Evolutionary conservation across 179 eudicot genomes (phyloP).

Genomic region (Silene coronaria): DNA sequence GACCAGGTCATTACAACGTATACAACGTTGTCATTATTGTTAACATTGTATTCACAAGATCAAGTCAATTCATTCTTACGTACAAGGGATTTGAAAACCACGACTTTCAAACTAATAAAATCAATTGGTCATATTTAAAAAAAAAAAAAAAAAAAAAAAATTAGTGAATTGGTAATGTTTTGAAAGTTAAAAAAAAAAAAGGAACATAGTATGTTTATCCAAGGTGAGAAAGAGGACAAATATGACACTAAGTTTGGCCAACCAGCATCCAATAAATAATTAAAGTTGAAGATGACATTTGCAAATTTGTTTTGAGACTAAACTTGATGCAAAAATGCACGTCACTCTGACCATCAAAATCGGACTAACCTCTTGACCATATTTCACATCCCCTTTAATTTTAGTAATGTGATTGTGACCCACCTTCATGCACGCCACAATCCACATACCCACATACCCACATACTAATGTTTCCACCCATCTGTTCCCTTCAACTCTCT

Average conservation of each 20-base stretch:
- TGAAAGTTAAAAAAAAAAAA: too few species aligned
- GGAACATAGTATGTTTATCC: background rate
- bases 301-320: background rate
- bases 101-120: too few species aligned
- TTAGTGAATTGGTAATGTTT: too few species aligned
- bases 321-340: conserved; percentile 7
- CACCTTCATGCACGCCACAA: conserved; percentile 18
- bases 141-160: too few species aligned
- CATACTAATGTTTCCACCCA: conserved; percentile 18
- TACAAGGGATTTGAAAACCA: too few species aligned
- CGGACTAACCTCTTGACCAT: conserved; percentile 23
- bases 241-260: conserved; percentile 16
- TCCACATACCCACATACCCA: conserved; percentile 20
- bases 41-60: too few species aligned
- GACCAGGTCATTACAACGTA: too few species aligned
- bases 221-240: background rate
- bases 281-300: background rate
- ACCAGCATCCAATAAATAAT: background rate
- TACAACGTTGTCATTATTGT: too few species aligned
- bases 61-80: too few species aligned
- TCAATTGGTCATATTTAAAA: too few species aligned
- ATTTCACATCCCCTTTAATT: background rate
- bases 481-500: background rate
- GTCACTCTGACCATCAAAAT: conserved; percentile 22
- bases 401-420: conserved; percentile 21